phyloP scores from a whole-genome alignment of 345 rosid genomes.

The Anacardium occidentale region DNA sequence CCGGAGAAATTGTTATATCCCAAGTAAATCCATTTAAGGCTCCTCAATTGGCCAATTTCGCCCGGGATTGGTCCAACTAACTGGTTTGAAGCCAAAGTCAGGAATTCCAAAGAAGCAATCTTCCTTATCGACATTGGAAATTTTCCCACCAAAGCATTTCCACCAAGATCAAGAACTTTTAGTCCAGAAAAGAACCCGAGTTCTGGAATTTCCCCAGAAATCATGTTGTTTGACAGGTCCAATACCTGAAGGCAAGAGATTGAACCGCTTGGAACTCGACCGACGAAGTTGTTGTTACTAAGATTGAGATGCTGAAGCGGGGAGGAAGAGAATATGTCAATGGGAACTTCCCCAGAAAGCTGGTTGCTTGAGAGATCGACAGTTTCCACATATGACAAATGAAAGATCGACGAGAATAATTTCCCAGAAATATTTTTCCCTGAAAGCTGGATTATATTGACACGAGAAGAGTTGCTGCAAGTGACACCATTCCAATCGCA shows the following conservation, averaged over 20 bases:
- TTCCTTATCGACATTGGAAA: conserved; percentile 55
- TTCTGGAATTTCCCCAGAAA: conserved; percentile 55
- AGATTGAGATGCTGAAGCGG: conserved; percentile 68
- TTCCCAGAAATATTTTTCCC: conserved; percentile 65
- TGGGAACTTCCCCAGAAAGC: conserved; percentile 57
- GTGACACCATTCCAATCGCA: conserved; percentile 76
- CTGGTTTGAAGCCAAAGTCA: conserved; percentile 82
- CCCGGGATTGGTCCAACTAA: conserved; percentile 56
- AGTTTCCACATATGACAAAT: conserved; percentile 45
- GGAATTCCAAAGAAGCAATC: conserved; percentile 46
- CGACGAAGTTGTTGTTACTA: conserved; percentile 84
- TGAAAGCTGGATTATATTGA: conserved; percentile 48
- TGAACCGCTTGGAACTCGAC: conserved; percentile 46
- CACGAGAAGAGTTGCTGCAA: conserved; percentile 53
- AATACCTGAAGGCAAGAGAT: conserved; percentile 44
- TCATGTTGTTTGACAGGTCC: conserved; percentile 84
- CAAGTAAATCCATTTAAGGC: conserved; percentile 75
- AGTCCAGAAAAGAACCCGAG: conserved; percentile 59
- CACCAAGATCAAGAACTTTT: conserved; percentile 74
- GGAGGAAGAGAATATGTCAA: conserved; percentile 40
- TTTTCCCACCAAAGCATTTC: conserved; percentile 61
- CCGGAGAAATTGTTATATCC: conserved; percentile 91
- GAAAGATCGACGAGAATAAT: conserved; percentile 44
- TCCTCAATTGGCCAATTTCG: conserved; percentile 49
- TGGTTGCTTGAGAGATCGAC: conserved; percentile 68